Evolutionary conservation across 192 early-diverging fungal genomes (phyloP), one percentile per base, ranked within the genome.

Genomic region (Helicostylum pulchrum): DNA sequence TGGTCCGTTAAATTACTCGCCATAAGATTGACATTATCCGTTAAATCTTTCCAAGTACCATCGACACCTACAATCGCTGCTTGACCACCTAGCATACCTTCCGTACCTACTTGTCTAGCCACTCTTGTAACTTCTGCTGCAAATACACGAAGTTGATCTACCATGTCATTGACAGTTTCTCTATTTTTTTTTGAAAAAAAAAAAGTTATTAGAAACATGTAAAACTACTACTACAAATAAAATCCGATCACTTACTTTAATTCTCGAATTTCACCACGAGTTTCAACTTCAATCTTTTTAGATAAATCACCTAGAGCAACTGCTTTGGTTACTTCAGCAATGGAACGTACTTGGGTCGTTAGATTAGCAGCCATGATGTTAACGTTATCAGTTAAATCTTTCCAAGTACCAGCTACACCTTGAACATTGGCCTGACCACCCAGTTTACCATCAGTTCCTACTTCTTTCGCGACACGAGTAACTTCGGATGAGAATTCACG

Each of bases 401-500:
- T 55, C 53, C 53, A 55, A 8, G 53, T 55, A 55, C 53, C 53
- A 19, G 15, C 53, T 7, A 55, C 53, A 17, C 17, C 53, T 17
- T 55, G 53, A 34, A 74, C 74, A 53, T 83, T 80, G 7, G 82
- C 86, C 66, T 85, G 86, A 0, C 78, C 81, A n/a, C 87, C 88
- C 7, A 90, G 68, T 39, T 72, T 75, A 2, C 88, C 88, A 50
- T 87, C 80, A 66, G 86, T 87, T 9, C 87, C 89, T 31, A 88
- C 89, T 59, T 88, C 85, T 7, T 77, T 71, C 9, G 87, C 89
- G 3, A 90, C 87, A 42, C 89, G 84, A 0, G 85, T 85, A 0
- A 89, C 87, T 74, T 91, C 86, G 6, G 53, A 55, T 7, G 53
- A 55, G 53, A 55, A 55, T n/a, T 55, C 53, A 34, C 53, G 53